phyloP scores from a whole-genome alignment of 2,329 filamentous ascomycete genomes.

The Calonectria crousiana region DNA sequence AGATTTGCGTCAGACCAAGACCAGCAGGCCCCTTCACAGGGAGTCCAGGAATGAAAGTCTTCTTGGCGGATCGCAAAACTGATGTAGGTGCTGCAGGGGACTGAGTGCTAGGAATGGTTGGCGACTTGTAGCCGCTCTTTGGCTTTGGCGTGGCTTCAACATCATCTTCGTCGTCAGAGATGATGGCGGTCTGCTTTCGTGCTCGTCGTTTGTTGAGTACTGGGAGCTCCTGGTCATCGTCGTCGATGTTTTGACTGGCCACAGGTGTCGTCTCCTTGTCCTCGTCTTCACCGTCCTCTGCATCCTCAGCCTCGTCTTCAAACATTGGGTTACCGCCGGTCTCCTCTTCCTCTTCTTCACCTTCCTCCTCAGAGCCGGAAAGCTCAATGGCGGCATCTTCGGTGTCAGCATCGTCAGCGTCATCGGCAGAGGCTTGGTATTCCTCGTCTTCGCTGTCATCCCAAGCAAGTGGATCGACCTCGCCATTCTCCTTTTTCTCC shows the following conservation, averaged over 20 bases:
- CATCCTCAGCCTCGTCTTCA: conserved; percentile 57
- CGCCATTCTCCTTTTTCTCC: conserved; percentile 62
- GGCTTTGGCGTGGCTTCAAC: conserved; percentile 62
- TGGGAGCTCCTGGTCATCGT: conserved; percentile 54
- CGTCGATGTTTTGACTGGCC: conserved; percentile 50
- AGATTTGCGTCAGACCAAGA: conserved; percentile 88
- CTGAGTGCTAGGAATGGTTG: conserved; percentile 54
- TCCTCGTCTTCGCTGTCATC: conserved; percentile 70
- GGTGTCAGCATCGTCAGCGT: conserved; percentile 46
- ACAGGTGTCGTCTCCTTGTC: conserved; percentile 50
- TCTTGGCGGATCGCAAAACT: conserved; percentile 76
- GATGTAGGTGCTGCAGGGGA: conserved; percentile 72
- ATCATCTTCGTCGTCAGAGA: conserved; percentile 74
- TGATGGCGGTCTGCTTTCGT: conserved; percentile 63
- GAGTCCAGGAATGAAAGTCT: conserved; percentile 77
- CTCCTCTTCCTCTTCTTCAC: conserved; percentile 48
- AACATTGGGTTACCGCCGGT: conserved; percentile 48
- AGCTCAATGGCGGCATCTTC: conserved; percentile 56
- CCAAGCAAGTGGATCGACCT: conserved; percentile 65
- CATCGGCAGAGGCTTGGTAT: conserved; percentile 54
- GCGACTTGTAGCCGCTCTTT: conserved; percentile 57
- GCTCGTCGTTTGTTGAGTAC: conserved; percentile 58
- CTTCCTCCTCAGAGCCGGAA: conserved; percentile 58
- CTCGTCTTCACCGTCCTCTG: conserved; percentile 49
- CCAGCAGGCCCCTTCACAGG: conserved; percentile 71